Percentiles rank a stretch among this genome's conserved stretches.
Evolutionary conservation across 2,329 filamentous ascomycete species (phyloP).

Genomic region (Phoma sp.): DNA sequence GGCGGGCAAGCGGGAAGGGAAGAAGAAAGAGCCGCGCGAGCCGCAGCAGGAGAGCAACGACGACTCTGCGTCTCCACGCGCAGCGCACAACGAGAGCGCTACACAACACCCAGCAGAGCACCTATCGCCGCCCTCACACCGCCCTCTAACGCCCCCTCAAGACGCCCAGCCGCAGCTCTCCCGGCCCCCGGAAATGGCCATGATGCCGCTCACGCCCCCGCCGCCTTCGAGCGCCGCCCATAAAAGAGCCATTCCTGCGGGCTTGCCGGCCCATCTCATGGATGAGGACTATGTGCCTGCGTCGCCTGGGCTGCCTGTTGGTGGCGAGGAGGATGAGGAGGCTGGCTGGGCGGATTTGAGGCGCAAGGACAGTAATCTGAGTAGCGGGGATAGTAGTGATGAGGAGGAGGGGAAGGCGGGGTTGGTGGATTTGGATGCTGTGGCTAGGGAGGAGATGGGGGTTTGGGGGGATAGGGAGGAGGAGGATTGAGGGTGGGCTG

Average conservation of each 20-base stretch:
- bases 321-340: slow-evolving; percentile 29
- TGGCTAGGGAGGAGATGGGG: slow-evolving; percentile 44
- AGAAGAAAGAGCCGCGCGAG: too few relatives aligned
- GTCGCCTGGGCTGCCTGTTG: slow-evolving; percentile 21
- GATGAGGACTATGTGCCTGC: slow-evolving; percentile 42
- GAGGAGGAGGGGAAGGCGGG: slow-evolving; percentile 21
- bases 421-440: slow-evolving; percentile 43
- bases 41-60: too few relatives aligned
- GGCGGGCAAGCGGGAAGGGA: too few relatives aligned
- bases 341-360: slow-evolving; percentile 45
- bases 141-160: neutral
- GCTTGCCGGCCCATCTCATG: slow-evolving; percentile 42
- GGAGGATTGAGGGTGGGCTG: slow-evolving; percentile 21
- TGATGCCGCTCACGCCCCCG: slow-evolving; percentile 42
- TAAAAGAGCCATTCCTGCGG: slow-evolving; percentile 22
- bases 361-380: slow-evolving; percentile 28
- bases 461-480: slow-evolving; percentile 41
- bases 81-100: neutral
- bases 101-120: neutral
- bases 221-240: slow-evolving; percentile 15
- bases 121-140: neutral
- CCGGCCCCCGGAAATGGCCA: slow-evolving; percentile 36
- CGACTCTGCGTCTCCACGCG: too few relatives aligned
- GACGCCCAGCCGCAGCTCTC: slow-evolving; percentile 17
- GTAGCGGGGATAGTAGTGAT: slow-evolving; percentile 23